These are phyloP conservation scores for Rauvolfia tetraphylla DNA, from an alignment of 257 asterid genomes.

Conservation along the genomic window DNA sequence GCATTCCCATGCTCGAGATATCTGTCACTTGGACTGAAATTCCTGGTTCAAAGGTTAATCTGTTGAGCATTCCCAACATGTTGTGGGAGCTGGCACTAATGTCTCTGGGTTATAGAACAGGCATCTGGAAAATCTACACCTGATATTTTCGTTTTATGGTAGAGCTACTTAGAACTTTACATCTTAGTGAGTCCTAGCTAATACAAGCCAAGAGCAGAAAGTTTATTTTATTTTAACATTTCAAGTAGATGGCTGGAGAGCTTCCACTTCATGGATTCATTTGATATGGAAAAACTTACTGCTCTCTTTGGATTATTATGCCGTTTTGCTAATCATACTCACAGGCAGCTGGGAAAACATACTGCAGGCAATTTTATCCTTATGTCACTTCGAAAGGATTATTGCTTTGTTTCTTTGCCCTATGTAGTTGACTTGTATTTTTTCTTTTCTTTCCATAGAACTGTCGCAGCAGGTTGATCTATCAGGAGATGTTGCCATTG, in stretches of 20 bases:
- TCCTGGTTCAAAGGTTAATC: conserved; percentile 88
- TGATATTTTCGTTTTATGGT: conserved; percentile 21
- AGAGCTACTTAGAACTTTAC: not conserved
- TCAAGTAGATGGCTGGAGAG: not conserved
- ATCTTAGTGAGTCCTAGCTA: not conserved
- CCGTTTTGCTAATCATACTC: not conserved
- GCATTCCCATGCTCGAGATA: conserved; percentile 72
- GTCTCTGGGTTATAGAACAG: conserved; percentile 87
- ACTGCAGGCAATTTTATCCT: not conserved
- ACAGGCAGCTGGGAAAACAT: not conserved
- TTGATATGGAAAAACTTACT: not conserved
- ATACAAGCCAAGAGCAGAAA: not conserved
- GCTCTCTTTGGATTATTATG: not conserved
- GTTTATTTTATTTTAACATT: not conserved
- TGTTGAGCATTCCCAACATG: conserved; percentile 88
- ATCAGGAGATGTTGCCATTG: not conserved
- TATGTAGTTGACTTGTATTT: not conserved
- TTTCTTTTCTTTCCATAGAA: not conserved
- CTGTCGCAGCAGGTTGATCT: not conserved
- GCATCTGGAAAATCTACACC: conserved; percentile 71
- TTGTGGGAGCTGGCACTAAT: conserved; percentile 93
- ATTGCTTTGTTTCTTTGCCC: not conserved
- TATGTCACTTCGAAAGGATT: not conserved
- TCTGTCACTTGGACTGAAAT: conserved; percentile 90
- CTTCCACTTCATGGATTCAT: not conserved